Conservation (phyloP, 2,329 filamentous ascomycete species). For the Amauroascus niger region DNA sequence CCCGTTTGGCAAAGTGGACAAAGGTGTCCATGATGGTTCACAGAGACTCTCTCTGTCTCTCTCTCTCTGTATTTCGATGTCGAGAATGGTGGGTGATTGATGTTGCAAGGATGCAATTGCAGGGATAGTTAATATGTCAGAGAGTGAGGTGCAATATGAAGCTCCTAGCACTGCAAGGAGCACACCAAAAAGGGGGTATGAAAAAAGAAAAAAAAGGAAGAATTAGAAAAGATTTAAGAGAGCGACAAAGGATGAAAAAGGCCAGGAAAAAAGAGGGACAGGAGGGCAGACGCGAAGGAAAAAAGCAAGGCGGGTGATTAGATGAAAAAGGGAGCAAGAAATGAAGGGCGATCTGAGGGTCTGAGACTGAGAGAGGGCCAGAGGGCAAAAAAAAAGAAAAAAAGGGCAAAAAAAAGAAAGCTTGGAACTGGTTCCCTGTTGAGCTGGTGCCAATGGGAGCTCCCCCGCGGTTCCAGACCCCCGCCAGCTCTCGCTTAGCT, state of each 20-base stretch:
- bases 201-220: neutral
- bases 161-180: neutral
- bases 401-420: no score
- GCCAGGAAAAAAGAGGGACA: slow-evolving; percentile 5
- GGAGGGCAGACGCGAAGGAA: no score
- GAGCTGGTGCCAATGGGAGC: slow-evolving; percentile 4
- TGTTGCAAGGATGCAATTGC: no score
- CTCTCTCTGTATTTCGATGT: no score
- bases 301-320: neutral
- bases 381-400: no score
- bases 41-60: neutral
- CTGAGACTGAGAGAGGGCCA: no score
- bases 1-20: slow-evolving; percentile 14
- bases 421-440: neutral
- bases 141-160: neutral
- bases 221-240: neutral
- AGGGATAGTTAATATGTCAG: neutral
- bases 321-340: no score
- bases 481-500: slow-evolving; percentile 3
- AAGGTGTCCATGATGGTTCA: slow-evolving; percentile 13
- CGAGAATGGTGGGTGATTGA: no score
- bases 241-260: neutral
- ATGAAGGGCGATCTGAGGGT: slow-evolving; percentile 9
- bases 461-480: neutral
- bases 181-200: neutral